Conservation (phyloP, 2,329 filamentous ascomycete genomes). For the Fusarium veterinarium region DNA sequence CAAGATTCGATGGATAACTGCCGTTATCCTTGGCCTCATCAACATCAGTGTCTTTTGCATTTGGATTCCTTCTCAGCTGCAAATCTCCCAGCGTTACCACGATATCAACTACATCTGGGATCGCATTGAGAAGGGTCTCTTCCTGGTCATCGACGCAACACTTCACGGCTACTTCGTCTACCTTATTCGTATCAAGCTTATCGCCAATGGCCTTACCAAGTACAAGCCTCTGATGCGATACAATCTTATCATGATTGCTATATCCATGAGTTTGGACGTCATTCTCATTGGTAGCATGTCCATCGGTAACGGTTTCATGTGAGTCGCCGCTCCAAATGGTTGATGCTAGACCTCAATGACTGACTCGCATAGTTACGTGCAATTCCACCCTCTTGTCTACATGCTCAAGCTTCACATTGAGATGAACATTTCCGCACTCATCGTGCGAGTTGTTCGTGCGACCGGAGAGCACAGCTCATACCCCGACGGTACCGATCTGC, state of each 20-base stretch:
- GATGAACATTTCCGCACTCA: conserved; percentile 42
- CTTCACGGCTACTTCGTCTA: conserved; percentile 52
- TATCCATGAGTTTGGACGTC: conserved; percentile 44
- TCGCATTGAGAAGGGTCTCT: conserved; percentile 33
- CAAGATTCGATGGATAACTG: conserved; percentile 27
- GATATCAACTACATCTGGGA: conserved; percentile 33
- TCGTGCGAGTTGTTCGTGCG: conserved; percentile 39
- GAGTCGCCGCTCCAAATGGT: background rate
- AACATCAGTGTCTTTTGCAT: conserved; percentile 37
- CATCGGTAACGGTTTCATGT: conserved; percentile 41
- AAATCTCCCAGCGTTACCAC: conserved; percentile 24
- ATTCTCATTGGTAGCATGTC: conserved; percentile 43
- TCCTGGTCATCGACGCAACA: conserved; percentile 25
- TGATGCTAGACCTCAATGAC: background rate
- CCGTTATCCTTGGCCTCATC: conserved; percentile 20
- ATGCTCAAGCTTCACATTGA: conserved; percentile 43
- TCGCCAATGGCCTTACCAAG: conserved; percentile 58
- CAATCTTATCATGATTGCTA: conserved; percentile 41
- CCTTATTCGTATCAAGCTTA: conserved; percentile 58
- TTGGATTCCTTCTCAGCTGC: conserved; percentile 34
- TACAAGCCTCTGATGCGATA: conserved; percentile 57
- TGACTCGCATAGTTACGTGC: conserved; percentile 31
- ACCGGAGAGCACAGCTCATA: conserved; percentile 40
- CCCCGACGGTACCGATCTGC: conserved; percentile 30
- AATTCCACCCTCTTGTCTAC: conserved; percentile 43